Evolutionary conservation across 345 rosid species (phyloP), one percentile per base, ranked within the genome.

Genomic region (Aethionema arabicum): DNA sequence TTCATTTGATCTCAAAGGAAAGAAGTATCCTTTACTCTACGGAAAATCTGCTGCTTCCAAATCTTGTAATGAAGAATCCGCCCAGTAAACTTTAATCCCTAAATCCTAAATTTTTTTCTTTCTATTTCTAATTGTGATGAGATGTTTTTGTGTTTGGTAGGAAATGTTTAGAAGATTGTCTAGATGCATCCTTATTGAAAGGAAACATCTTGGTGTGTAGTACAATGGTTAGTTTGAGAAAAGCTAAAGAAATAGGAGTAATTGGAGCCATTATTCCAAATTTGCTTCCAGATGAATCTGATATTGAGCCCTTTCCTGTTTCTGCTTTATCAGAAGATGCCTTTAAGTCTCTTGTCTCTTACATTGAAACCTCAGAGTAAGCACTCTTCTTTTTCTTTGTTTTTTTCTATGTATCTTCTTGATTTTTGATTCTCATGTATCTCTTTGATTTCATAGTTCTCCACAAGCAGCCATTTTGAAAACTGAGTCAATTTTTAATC

Each of bases 131-230:
- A 42, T 39, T 43, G 27, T 21, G 27, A 21, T 10, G 32, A 33
- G 52, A n/a, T 59, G 3, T 21, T 11, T 40, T 40, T 11, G 31
- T 52, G n/a, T 2, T 50, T 43, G 42, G 43, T 67, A 75, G 82
- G 66, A 0, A 0, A 16, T 80, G 84, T 58, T 0, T 0, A 8
- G 0, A 0, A 31, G 4, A 0, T 2, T 79, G 81, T 41, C 27
- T 79, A 5, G 8, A 66, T 11, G 0, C 32, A 7, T 52, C 32
- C 4, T 35, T 41, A n/a, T n/a, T n/a, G n/a, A 74, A 69, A 27
- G 81, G 76, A 38, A 81, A 78, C 65, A 77, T 77, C 33, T 56
- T 79, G 29, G 21, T 79, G 35, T 78, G 81, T 33, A 36, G 16
- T 40, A 27, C 62, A 8, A 0, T 1, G 0, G 0, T 0, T 0